A percentile compares a stretch with the other conserved stretches of the same genome.
phyloP scores from a whole-genome alignment of 1,139 yeast genomes.

The Geotrichum candidum region DNA sequence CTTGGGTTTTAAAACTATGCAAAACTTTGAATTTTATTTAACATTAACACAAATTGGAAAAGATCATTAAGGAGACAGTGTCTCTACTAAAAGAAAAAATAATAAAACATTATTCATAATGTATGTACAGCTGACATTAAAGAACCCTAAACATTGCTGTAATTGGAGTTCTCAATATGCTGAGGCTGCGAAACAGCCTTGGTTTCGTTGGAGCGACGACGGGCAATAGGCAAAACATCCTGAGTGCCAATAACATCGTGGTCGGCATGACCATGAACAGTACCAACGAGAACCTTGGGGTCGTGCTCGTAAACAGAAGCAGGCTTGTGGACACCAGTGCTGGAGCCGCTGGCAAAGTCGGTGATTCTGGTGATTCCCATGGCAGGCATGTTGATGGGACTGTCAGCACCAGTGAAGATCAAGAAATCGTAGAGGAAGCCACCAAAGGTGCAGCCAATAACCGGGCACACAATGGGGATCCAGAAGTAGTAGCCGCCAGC shows the following conservation, averaged over 20 bases:
- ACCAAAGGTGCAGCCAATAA: conserved; percentile 42
- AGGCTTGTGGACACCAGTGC: neutral
- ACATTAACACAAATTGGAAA: neutral
- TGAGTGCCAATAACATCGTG: conserved; percentile 12
- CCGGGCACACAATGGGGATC: conserved; percentile 47
- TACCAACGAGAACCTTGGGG: conserved; percentile 15
- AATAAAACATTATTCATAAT: neutral
- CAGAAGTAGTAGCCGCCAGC: conserved; percentile 43
- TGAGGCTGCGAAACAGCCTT: conserved; percentile 8
- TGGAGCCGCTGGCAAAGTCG: neutral
- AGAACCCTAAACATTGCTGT: conserved; percentile 1
- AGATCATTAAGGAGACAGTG: neutral
- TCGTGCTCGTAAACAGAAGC: conserved; percentile 6
- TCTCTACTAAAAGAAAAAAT: neutral
- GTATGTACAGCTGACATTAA: neutral
- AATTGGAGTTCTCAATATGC: conserved; percentile 12
- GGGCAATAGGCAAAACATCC: conserved; percentile 13
- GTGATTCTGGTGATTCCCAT: conserved; percentile 19
- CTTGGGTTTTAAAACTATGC: neutral
- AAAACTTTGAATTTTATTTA: neutral
- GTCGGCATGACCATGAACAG: conserved; percentile 17
- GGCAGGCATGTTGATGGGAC: conserved; percentile 43
- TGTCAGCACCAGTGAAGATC: conserved; percentile 45
- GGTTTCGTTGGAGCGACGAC: conserved; percentile 1
- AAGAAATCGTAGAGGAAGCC: conserved; percentile 44